Percentiles rank a stretch among this genome's conserved stretches.
phyloP scores from a whole-genome alignment of 345 rosid genomes.

The Sisymbrium irio region DNA sequence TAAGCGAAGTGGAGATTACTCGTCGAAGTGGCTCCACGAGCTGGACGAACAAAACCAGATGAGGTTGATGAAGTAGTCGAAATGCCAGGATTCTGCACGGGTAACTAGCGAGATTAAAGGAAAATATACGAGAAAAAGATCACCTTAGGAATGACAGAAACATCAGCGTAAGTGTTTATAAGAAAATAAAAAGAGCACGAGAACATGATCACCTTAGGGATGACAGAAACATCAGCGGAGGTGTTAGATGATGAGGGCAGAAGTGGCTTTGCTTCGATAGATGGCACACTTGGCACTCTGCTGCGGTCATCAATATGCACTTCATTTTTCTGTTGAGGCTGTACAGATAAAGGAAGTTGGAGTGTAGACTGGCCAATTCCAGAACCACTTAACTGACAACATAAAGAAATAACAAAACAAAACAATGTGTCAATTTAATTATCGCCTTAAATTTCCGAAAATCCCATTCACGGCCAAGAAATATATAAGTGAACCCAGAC shows the following conservation, averaged over 20 bases:
- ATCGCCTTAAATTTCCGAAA: neutral
- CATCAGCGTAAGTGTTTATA: conserved; percentile 45
- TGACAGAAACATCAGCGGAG: conserved; percentile 47
- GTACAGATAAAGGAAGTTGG: conserved; percentile 51
- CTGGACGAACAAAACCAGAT: conserved; percentile 59
- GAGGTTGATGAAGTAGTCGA: conserved; percentile 50
- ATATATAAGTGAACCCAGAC: neutral
- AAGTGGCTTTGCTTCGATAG: conserved; percentile 39
- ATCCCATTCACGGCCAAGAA: neutral
- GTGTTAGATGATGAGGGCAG: conserved; percentile 43
- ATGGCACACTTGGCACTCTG: conserved; percentile 33
- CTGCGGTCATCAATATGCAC: conserved; percentile 56
- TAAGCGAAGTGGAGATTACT: conserved; percentile 48
- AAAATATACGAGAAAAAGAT: neutral
- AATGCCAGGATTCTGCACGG: conserved; percentile 45
- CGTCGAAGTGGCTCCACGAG: conserved; percentile 69
- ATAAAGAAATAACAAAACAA: neutral
- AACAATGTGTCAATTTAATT: neutral
- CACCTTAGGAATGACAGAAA: conserved; percentile 63
- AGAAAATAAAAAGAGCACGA: no score
- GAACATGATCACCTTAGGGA: conserved; percentile 51
- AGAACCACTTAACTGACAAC: conserved; percentile 50
- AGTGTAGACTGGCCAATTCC: conserved; percentile 40
- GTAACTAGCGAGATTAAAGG: neutral
- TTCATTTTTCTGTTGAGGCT: conserved; percentile 61